Percentiles rank a stretch among this genome's conserved stretches.
These are phyloP conservation scores for Pseudohyphozyma bogoriensis DNA, from an alignment of 768 basidiomycete species.

Conservation along the genomic window DNA sequence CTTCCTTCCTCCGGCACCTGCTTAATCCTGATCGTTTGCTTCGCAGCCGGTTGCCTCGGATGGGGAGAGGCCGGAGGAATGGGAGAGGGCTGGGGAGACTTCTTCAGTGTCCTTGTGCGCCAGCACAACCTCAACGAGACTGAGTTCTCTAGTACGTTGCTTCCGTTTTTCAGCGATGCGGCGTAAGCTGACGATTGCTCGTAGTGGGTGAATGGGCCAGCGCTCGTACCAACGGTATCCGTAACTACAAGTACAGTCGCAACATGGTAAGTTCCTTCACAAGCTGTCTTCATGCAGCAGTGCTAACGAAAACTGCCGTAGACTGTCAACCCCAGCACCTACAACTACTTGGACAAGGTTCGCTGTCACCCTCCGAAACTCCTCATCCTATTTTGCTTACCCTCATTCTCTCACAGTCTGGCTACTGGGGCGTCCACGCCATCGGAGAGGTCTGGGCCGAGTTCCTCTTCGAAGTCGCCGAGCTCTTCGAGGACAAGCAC, in stretches of 20 bases:
- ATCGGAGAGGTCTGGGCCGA: conserved; percentile 88
- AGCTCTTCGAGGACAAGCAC: conserved; percentile 31
- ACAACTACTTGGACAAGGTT: conserved; percentile 93
- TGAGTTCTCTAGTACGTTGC: conserved; percentile 20
- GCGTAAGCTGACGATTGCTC: too few relatives aligned
- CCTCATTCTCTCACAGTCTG: too few relatives aligned
- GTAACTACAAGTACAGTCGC: conserved; percentile 64
- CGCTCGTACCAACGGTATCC: conserved; percentile 62
- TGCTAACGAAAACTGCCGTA: background rate
- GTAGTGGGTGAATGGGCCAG: conserved; percentile 96
- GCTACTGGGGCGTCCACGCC: conserved; percentile 65
- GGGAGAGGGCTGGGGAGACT: conserved; percentile 55
- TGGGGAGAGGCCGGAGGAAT: conserved; percentile 96
- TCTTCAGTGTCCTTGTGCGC: conserved; percentile 59
- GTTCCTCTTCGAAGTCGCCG: conserved; percentile 39
- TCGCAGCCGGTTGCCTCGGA: conserved; percentile 46
- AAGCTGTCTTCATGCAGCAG: background rate
- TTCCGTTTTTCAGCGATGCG: too few relatives aligned
- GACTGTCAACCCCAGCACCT: conserved; percentile 67
- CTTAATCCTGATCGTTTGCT: background rate
- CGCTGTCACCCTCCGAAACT: too few relatives aligned
- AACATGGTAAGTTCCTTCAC: conserved; percentile 28
- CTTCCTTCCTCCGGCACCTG: conserved; percentile 41
- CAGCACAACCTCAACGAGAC: conserved; percentile 38
- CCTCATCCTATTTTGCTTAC: too few relatives aligned